Percentiles rank a stretch among this genome's conserved stretches.
Evolutionary conservation across 2,329 filamentous ascomycete genomes (phyloP).

Genomic region (Apiospora sp.): DNA sequence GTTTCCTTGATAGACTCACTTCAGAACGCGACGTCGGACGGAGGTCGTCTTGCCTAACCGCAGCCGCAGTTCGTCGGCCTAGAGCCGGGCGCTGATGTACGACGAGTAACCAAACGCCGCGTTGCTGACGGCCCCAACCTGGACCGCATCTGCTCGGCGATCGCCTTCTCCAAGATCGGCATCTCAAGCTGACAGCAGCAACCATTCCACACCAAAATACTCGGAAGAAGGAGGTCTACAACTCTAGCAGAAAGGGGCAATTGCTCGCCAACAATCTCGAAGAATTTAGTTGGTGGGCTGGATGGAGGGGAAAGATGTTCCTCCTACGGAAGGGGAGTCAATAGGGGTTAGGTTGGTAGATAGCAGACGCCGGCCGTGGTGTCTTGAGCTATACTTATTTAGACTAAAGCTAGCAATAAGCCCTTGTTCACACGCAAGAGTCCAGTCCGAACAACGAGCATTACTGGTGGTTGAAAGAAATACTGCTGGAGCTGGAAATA

Average conservation of each 20-base stretch:
- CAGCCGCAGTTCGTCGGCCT: constrained; percentile 18
- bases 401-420: not conserved
- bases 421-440: too few species aligned
- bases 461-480: too few species aligned
- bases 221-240: not conserved
- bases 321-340: not conserved
- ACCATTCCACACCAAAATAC: too few species aligned
- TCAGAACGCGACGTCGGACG: not conserved
- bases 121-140: constrained; percentile 29
- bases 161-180: constrained; percentile 34
- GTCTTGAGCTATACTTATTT: not conserved
- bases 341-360: not conserved
- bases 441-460: too few species aligned
- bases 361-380: not conserved
- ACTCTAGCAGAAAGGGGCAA: too few species aligned
- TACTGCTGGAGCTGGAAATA: too few species aligned
- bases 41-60: not conserved
- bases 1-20: too few species aligned
- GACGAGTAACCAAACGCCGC: constrained; percentile 32
- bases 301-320: not conserved
- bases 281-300: not conserved
- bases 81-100: constrained; percentile 32
- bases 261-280: too few species aligned
- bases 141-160: constrained; percentile 27
- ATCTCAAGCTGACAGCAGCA: not conserved